Conservation (phyloP, 2,329 filamentous ascomycete genomes). For the Lecanoromycetidae sp. region DNA sequence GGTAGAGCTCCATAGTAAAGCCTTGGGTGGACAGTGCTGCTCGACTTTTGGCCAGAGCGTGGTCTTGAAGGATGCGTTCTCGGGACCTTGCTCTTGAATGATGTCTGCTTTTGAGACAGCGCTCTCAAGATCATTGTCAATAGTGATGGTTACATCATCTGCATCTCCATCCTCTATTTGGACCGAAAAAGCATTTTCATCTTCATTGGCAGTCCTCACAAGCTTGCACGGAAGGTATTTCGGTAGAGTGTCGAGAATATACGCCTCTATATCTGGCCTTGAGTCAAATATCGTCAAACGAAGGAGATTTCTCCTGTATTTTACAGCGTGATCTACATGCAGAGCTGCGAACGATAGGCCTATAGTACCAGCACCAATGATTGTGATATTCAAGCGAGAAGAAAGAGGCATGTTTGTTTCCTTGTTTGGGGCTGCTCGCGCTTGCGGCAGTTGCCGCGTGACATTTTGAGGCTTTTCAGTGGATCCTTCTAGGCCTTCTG, state of each 20-base stretch:
- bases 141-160: slow-evolving; percentile 6
- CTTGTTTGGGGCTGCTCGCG: not conserved
- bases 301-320: not conserved
- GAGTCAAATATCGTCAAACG: slow-evolving; percentile 36
- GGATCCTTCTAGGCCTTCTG: no score
- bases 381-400: slow-evolving; percentile 21
- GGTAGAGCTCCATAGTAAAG: slow-evolving; percentile 47
- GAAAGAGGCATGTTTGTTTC: slow-evolving; percentile 6
- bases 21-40: slow-evolving; percentile 29
- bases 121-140: slow-evolving; percentile 23
- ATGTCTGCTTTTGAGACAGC: slow-evolving; percentile 39
- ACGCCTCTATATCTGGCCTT: slow-evolving; percentile 34
- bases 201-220: no score
- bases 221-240: slow-evolving; percentile 27
- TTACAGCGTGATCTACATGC: slow-evolving; percentile 34
- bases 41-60: slow-evolving; percentile 42
- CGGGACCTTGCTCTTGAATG: slow-evolving; percentile 49
- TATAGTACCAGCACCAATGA: slow-evolving; percentile 36
- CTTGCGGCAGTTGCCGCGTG: no score
- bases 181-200: not conserved
- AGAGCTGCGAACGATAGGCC: slow-evolving; percentile 45
- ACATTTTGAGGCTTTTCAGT: no score
- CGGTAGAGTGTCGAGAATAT: slow-evolving; percentile 34
- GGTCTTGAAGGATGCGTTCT: slow-evolving; percentile 41
- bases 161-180: not conserved